A percentile compares a stretch with the other conserved stretches of the same genome.
phyloP scores from a whole-genome alignment of 2,329 filamentous ascomycete species.

The Plenodomus lindquistii region DNA sequence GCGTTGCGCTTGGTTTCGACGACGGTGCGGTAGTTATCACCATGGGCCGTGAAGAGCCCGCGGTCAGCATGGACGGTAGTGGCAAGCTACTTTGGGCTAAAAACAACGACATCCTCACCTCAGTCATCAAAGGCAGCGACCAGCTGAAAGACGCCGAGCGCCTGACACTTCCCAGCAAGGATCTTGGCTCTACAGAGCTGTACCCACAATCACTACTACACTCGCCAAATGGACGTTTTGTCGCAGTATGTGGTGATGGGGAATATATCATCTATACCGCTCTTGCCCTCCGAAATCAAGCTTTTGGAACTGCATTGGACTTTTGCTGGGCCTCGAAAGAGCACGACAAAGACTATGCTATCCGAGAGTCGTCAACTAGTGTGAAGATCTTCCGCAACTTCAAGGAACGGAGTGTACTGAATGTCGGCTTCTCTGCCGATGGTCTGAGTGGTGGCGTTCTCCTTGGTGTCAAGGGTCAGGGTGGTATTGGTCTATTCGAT shows the following conservation, averaged over 20 bases:
- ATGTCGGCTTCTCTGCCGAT: conserved; percentile 94
- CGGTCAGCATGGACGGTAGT: conserved; percentile 94
- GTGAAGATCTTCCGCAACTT: conserved; percentile 99
- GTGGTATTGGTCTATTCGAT: conserved; percentile 94
- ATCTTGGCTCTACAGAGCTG: conserved; percentile 93
- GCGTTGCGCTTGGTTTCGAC: conserved; percentile 93
- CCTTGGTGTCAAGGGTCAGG: conserved; percentile 91
- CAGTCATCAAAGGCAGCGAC: conserved; percentile 93
- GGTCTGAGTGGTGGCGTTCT: conserved; percentile 86
- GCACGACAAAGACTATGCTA: conserved; percentile 97
- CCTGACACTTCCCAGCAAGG: conserved; percentile 86
- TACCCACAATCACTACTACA: conserved; percentile 94
- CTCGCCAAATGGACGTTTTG: conserved; percentile 92
- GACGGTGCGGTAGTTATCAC: conserved; percentile 97
- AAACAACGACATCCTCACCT: conserved; percentile 92
- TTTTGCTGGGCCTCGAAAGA: conserved; percentile 98
- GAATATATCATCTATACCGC: conserved; percentile 99
- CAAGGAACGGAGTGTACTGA: conserved; percentile 88
- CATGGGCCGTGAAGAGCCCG: conserved; percentile 94
- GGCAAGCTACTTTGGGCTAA: conserved; percentile 96
- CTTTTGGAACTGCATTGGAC: conserved; percentile 91
- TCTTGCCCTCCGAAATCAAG: conserved; percentile 94
- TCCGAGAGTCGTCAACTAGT: conserved; percentile 89
- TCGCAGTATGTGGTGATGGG: conserved; percentile 89
- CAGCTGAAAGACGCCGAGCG: conserved; percentile 86